Base-by-base conservation (phyloP, 2,329 filamentous ascomycete genomes). In the Fusarium brachygibbosum region DNA sequence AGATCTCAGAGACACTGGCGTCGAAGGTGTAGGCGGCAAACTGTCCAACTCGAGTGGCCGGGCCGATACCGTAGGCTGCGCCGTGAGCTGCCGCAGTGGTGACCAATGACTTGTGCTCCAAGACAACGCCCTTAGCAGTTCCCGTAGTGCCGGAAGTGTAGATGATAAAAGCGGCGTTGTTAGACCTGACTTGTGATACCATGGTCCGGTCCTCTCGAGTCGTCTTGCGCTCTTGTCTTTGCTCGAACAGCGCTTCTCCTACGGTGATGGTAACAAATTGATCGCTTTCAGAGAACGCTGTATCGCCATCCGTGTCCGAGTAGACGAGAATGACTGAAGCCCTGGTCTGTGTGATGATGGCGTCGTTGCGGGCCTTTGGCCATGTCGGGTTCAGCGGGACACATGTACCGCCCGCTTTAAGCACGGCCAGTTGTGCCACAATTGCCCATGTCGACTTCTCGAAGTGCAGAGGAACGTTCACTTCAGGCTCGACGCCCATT, bases 311-410 rank as follows among this genome's bases (percentile, higher is more conserved):
- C 25, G 35, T 41, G 49, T 51, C 49, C 28, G 49, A 40, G 35
- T 51, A 51, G 49, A 51, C 35, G 35, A 51, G 49, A 51, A 51
- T 51, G 35, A 51, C 49, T 32, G 49, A 51, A 40, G 49, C 49
- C 35, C 25, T 51, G 35, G 49, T 51, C 49, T 51, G 49, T 6
- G 1, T 51, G 49, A 50, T 50, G 21, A 50, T 50, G 16, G 46
- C 34, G 46, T 50, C 46, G 46, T 50, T 50, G 46, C 46, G 46
- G 32, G 46, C 46, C 34, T 50, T 50, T 38, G 46, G 46, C 46
- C 46, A 50, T 50, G 46, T 40, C 34, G 50, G 29, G 29, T 32
- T 54, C 50, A 54, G 42, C 38, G 50, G 38, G 40, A 54, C 50
- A 41, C 50, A 54, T 32, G 42, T 32, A 41, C 50, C 50, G 40